Evolutionary conservation across 495 filamentous ascomycete species (phyloP).

Genomic region (Aspergillus ostianus): DNA sequence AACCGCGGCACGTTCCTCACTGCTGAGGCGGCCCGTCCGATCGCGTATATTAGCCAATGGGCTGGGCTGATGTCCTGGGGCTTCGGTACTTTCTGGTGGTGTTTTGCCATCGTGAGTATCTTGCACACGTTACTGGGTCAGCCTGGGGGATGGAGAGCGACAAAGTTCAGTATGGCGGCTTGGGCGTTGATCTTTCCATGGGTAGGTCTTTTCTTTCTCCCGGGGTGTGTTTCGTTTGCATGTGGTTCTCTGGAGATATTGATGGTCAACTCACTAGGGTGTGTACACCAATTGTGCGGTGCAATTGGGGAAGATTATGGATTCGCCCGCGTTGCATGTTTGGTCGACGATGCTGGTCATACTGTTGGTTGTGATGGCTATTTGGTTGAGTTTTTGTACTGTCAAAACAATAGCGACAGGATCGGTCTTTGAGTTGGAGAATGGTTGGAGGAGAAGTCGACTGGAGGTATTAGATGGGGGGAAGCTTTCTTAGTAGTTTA

Average conservation of each 20-base stretch:
- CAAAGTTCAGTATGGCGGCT: conserved; percentile 22
- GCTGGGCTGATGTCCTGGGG: conserved; percentile 30
- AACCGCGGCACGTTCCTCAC: conserved; percentile 28
- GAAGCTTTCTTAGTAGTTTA: background rate
- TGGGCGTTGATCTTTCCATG: conserved; percentile 34
- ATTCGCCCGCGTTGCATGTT: conserved; percentile 28
- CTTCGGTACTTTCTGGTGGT: conserved; percentile 35
- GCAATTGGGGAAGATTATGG: conserved; percentile 29
- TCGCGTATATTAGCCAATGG: conserved; percentile 23
- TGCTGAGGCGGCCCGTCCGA: conserved; percentile 17
- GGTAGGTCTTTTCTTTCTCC: conserved; percentile 20
- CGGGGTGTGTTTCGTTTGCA: background rate
- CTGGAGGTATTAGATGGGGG: background rate
- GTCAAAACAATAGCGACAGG: conserved; percentile 28
- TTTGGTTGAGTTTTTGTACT: conserved; percentile 23
- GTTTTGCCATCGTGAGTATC: conserved; percentile 33
- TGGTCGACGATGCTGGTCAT: conserved; percentile 29
- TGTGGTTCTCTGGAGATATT: background rate
- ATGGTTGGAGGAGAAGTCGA: conserved; percentile 17
- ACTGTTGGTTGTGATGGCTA: conserved; percentile 22
- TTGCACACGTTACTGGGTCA: conserved; percentile 25
- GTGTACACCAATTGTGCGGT: conserved; percentile 34
- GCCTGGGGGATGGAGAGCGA: conserved; percentile 19
- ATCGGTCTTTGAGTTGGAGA: conserved; percentile 23
- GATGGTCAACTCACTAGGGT: conserved; percentile 16